A percentile compares a stretch with the other conserved stretches of the same genome.
These are phyloP conservation scores for Leishmania tarentolae DNA, from an alignment of 208 protist species.

Conservation along the genomic window DNA sequence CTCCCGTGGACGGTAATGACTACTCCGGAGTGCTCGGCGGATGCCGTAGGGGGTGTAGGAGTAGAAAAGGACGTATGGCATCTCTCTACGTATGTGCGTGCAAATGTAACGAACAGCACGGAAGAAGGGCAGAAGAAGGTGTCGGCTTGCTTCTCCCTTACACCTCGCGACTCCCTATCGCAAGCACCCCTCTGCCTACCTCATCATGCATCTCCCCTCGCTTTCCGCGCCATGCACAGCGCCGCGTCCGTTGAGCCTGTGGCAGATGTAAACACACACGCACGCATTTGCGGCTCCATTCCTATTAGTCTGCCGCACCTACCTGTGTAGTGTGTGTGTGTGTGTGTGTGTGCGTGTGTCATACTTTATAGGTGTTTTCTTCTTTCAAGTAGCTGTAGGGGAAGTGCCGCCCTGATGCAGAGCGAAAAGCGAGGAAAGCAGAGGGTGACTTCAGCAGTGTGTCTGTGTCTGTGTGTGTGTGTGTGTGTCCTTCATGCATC, in stretches of 20 bases:
- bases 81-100: not conserved
- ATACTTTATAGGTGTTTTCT: no score
- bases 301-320: not conserved
- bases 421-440: not conserved
- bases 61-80: not conserved
- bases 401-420: not conserved
- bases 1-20: not conserved
- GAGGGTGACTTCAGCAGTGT: not conserved
- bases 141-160: not conserved
- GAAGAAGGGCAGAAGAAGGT: not conserved
- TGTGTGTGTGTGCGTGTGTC: no score
- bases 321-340: not conserved
- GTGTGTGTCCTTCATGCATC: not conserved
- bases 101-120: not conserved
- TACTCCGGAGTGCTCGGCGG: not conserved
- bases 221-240: not conserved
- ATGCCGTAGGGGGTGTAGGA: not conserved
- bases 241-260: not conserved
- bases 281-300: not conserved
- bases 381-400: not conserved
- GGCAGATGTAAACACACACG: not conserved
- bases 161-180: not conserved
- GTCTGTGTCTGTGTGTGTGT: not conserved
- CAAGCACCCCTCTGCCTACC: not conserved
- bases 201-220: not conserved